A percentile compares a stretch with the other conserved stretches of the same genome.
These are phyloP conservation scores for Saururus chinensis DNA, from an alignment of 164 flowering plant species.

Conservation along the genomic window DNA sequence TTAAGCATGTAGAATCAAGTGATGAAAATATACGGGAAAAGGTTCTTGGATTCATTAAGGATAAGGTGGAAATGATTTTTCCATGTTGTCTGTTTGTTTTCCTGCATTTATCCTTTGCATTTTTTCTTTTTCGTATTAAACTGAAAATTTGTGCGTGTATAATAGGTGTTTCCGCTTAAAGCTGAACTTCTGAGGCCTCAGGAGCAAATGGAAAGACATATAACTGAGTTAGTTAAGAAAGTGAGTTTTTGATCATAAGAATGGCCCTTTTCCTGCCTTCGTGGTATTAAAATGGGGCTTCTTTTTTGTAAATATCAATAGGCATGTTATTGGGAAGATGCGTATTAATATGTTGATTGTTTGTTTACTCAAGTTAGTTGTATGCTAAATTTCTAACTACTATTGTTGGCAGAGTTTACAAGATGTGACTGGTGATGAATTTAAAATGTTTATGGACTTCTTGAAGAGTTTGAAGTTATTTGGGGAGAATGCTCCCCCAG, in stretches of 20 bases:
- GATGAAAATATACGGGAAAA: constrained; percentile 82
- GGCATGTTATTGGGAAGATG: not conserved
- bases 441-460: constrained; percentile 93
- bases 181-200: constrained; percentile 81
- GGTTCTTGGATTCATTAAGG: constrained; percentile 70
- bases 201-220: constrained; percentile 91
- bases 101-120: not conserved
- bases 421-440: constrained; percentile 96
- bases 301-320: not conserved
- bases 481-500: constrained; percentile 79
- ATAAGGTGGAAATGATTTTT: constrained; percentile 48
- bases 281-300: not conserved
- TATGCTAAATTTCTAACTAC: constrained; percentile 1
- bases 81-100: not conserved
- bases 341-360: not conserved
- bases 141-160: not conserved
- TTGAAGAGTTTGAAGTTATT: constrained; percentile 74
- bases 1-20: constrained; percentile 59
- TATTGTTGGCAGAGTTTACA: constrained; percentile 56
- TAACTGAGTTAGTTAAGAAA: constrained; percentile 84
- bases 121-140: not conserved
- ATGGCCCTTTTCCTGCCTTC: not conserved
- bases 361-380: not conserved
- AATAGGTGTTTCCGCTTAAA: constrained; percentile 86
- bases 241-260: constrained; percentile 18